Evolutionary conservation across 768 basidiomycete species (phyloP).

Genomic region (Lactifluus piperatus): DNA sequence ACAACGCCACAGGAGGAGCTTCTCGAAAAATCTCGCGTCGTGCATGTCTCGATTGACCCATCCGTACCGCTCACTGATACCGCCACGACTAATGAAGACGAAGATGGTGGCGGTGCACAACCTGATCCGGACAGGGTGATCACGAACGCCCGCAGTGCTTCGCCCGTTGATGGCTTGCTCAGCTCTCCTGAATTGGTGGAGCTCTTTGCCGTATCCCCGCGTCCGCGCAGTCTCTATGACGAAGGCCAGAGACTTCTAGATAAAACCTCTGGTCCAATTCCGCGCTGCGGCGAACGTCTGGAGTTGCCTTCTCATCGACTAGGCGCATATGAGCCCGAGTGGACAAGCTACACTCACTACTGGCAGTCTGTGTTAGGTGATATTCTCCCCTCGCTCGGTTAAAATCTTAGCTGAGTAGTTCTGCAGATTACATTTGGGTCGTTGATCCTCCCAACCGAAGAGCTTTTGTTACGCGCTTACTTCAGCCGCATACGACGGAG

Average conservation of each 20-base stretch:
- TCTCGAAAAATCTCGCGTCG: constrained; percentile 57
- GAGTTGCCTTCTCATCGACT: constrained; percentile 31
- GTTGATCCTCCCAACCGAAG: constrained; percentile 34
- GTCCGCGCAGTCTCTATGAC: constrained; percentile 63
- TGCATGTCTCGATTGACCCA: constrained; percentile 64
- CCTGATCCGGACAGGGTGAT: constrained; percentile 64
- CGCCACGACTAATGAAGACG: constrained; percentile 32
- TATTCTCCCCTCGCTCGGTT: constrained; percentile 13
- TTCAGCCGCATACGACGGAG: constrained; percentile 49
- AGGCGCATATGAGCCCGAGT: constrained; percentile 70
- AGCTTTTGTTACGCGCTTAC: constrained; percentile 42
- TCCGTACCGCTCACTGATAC: constrained; percentile 30
- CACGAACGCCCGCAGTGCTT: constrained; percentile 59
- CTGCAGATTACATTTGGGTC: constrained; percentile 84
- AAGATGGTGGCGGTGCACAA: constrained; percentile 31
- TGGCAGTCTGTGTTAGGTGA: constrained; percentile 78
- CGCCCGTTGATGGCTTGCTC: constrained; percentile 60
- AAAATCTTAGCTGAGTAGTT: constrained; percentile 1
- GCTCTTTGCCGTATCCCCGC: constrained; percentile 34
- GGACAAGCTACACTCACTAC: constrained; percentile 82
- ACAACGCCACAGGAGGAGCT: constrained; percentile 41
- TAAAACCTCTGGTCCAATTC: neutral
- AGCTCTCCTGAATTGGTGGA: constrained; percentile 44
- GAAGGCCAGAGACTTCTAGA: constrained; percentile 31
- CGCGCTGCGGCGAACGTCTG: constrained; percentile 42